Evolutionary conservation across 1,284 basidiomycete genomes (phyloP).

Genomic region (Retiboletus fuscus): DNA sequence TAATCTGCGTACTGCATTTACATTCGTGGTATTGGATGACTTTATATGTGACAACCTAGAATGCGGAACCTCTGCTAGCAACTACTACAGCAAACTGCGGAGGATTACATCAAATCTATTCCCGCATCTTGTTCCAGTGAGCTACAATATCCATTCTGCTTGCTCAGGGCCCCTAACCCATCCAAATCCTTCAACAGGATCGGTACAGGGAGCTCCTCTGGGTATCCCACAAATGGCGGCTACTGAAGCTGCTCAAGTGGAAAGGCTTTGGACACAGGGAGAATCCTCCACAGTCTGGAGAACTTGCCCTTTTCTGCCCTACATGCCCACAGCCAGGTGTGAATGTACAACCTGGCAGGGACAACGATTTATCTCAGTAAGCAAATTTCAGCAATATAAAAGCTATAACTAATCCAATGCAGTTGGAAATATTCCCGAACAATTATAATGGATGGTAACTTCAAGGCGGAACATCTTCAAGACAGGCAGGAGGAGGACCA

Average conservation of each 20-base stretch:
- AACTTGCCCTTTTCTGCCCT: not conserved
- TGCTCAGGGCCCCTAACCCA: no score
- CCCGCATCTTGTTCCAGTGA: not conserved
- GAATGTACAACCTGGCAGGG: not conserved
- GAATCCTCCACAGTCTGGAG: not conserved
- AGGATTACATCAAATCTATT: not conserved
- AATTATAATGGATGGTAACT: conserved; percentile 30
- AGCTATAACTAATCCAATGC: no score
- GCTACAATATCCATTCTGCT: not conserved
- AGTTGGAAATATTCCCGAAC: conserved; percentile 11
- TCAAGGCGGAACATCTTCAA: conserved; percentile 23
- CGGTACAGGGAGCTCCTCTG: not conserved
- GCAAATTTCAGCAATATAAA: no score
- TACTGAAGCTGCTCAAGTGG: conserved; percentile 2
- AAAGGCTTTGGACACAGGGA: not conserved
- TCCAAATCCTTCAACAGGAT: not conserved
- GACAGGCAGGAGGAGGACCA: not conserved
- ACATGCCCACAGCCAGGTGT: not conserved
- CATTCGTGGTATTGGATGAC: not conserved
- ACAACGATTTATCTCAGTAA: no score
- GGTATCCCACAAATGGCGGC: not conserved
- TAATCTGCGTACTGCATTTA: not conserved
- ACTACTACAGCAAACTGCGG: not conserved
- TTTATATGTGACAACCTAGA: not conserved
- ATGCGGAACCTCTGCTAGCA: conserved; percentile 4